Conservation (phyloP, 768 basidiomycete species). For the Kwoniella sp. region DNA sequence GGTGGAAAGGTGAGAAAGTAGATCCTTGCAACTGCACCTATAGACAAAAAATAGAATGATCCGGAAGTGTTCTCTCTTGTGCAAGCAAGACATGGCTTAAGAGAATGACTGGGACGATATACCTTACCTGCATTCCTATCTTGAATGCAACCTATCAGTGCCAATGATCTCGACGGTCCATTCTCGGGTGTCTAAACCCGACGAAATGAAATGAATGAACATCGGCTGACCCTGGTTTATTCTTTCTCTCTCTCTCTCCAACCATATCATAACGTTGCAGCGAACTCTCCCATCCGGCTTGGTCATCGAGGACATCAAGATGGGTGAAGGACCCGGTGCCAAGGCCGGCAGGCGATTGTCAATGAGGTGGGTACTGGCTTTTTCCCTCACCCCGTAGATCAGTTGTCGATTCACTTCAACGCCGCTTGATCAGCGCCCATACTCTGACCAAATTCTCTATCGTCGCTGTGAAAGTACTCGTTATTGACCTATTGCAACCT, state of each 20-base stretch:
- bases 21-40: constrained; percentile 5
- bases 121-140: no score
- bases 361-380: constrained; percentile 63
- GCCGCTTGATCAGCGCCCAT: background rate
- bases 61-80: background rate
- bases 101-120: no score
- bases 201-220: no score
- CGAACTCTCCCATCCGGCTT: constrained; percentile 68
- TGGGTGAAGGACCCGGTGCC: constrained; percentile 80
- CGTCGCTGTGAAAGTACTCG: background rate
- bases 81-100: no score
- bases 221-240: no score
- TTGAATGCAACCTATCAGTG: no score
- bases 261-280: constrained; percentile 25
- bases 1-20: constrained; percentile 55
- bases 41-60: background rate
- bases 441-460: background rate
- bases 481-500: background rate
- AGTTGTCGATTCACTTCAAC: background rate
- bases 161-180: no score
- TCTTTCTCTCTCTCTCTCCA: background rate
- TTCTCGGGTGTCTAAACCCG: no score
- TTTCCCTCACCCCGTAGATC: background rate
- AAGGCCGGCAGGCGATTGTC: constrained; percentile 80
- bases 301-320: constrained; percentile 72